A percentile compares a stretch with the other conserved stretches of the same genome.
Evolutionary conservation across 2,329 filamentous ascomycete genomes (phyloP).

Genomic region (Nannizziopsis barbatae): DNA sequence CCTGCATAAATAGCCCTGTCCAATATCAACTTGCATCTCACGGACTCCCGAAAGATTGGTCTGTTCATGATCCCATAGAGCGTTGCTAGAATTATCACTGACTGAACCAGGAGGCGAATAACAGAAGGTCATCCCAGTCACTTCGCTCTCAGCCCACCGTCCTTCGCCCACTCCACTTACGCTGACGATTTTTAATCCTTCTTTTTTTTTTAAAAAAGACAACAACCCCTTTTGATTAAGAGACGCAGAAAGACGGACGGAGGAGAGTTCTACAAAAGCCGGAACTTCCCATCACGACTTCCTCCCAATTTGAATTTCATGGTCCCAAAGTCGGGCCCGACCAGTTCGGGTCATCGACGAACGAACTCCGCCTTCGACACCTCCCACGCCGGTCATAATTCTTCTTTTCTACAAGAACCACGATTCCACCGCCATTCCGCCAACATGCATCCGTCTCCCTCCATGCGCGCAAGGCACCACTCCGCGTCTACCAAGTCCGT

Average conservation of each 20-base stretch:
- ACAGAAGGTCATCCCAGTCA: background rate
- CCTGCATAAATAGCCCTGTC: slow-evolving; percentile 1
- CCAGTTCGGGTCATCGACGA: slow-evolving; percentile 21
- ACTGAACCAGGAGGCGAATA: slow-evolving; percentile 9
- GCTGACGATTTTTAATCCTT: slow-evolving; percentile 1
- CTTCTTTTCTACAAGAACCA: background rate
- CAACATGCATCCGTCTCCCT: slow-evolving; percentile 10
- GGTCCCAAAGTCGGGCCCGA: slow-evolving; percentile 14
- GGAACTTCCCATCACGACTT: no score
- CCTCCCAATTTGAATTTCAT: slow-evolving; percentile 3
- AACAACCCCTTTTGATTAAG: no score
- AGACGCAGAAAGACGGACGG: no score
- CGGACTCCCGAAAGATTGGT: slow-evolving; percentile 1
- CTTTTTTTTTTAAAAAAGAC: no score
- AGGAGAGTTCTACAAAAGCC: no score
- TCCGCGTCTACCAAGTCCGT: slow-evolving; percentile 42
- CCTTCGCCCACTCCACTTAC: background rate
- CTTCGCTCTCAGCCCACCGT: background rate
- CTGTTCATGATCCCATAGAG: background rate
- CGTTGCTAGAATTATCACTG: background rate
- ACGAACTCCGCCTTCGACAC: slow-evolving; percentile 13
- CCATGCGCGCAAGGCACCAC: slow-evolving; percentile 27
- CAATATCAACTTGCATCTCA: slow-evolving; percentile 1
- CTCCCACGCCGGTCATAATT: background rate
- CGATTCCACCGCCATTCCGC: slow-evolving; percentile 7